Percentiles rank a stretch among this genome's conserved stretches.
phyloP scores from a whole-genome alignment of 1,284 basidiomycete species.

The Boletus semigastroideus region DNA sequence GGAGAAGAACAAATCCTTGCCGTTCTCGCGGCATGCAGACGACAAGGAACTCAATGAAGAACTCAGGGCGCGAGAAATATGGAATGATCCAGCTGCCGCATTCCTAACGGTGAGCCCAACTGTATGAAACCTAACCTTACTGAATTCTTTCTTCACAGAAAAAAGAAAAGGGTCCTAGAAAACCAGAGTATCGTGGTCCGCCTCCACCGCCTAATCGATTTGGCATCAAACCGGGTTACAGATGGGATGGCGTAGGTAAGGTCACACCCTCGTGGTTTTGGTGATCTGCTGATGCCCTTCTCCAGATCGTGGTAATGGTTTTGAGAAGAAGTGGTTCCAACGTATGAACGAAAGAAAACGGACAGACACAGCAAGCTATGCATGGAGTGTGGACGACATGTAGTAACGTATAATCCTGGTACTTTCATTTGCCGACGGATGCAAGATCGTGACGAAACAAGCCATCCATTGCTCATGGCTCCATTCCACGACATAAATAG shows the following conservation, averaged over 20 bases:
- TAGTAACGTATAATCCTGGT: conserved; percentile 36
- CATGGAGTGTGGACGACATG: conserved; percentile 92
- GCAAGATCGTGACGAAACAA: conserved; percentile 5
- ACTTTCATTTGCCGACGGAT: background rate
- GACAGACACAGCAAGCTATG: conserved; percentile 67
- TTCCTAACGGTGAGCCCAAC: conserved; percentile 78
- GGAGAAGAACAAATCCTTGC: conserved; percentile 62
- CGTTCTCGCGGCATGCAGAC: conserved; percentile 79
- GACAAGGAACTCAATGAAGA: conserved; percentile 86
- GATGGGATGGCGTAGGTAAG: conserved; percentile 96
- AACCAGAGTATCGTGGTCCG: conserved; percentile 86
- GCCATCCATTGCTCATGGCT: conserved; percentile 10
- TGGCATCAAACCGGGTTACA: conserved; percentile 90
- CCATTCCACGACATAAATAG: conserved; percentile 23
- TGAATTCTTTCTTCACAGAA: conserved; percentile 45
- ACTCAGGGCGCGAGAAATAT: conserved; percentile 74
- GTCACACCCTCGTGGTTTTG: conserved; percentile 21
- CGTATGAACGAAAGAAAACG: conserved; percentile 73
- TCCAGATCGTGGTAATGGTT: conserved; percentile 88
- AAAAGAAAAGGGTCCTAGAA: conserved; percentile 74
- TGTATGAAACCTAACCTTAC: background rate
- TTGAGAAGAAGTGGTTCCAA: conserved; percentile 92
- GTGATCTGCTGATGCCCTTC: conserved; percentile 9
- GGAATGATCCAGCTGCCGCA: conserved; percentile 94
- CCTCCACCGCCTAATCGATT: conserved; percentile 93